Evolutionary conservation across 2,329 filamentous ascomycete species (phyloP), one percentile per base, ranked within the genome.

Genomic region (Hypoxylon sp.): DNA sequence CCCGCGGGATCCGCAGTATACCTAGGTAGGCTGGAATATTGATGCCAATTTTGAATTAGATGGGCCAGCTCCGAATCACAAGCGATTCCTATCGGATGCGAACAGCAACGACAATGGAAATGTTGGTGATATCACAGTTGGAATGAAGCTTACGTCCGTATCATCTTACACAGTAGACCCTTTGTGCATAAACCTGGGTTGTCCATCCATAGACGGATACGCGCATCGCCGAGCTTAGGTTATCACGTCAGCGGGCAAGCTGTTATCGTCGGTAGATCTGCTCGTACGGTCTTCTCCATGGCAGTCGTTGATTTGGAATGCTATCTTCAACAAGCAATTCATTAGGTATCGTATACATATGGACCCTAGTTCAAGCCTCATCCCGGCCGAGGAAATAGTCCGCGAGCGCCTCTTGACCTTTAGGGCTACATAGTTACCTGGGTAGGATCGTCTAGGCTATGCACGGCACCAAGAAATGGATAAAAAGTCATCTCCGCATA

Each of bases 161-260:
- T 28, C 51, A 60, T 36, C 43, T 25, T 52, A n/a, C n/a, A n/a
- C n/a, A n/a, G n/a, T n/a, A 34, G 62, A 65, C 62, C 57, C 50
- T 60, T 64, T 17, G 36, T 60, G 55, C 61, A 64, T 64, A 17
- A 17, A 45, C 49, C 30, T 38, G 43, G 32, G 28, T 53, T 43
- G 17, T 48, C 30, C 23, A 21, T 57, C 45, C 52, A 25, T 58
- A 55, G 41, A 48, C 25, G 56, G 55, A 59, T 49, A 50, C 28
- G 55, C 51, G 19, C 49, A 41, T 57, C 23, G 50, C 49, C 52
- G 53, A 49, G 34, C 45, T 58, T 56, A 25, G 25, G 56, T 60
- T 60, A 64, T 67, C 65, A 67, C 65, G 65, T 67, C 65, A 67
- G 65, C 65, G 34, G 45, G 38, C 25, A 51, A 7, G 41, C 52